Conservation (phyloP, 345 rosid species). For the Aethionema arabicum region DNA sequence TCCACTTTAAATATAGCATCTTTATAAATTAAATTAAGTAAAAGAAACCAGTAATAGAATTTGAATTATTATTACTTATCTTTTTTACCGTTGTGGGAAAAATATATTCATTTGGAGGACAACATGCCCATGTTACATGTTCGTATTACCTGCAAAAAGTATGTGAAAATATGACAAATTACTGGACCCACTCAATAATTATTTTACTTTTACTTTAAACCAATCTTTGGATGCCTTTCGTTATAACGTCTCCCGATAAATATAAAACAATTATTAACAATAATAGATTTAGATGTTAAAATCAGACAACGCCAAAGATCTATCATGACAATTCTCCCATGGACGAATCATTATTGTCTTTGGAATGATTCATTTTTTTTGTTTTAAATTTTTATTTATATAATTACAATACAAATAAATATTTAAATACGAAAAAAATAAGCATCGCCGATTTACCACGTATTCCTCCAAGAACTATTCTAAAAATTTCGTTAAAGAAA, state of each 20-base stretch:
- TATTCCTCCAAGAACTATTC: conserved; percentile 31
- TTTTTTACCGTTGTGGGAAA: conserved; percentile 6
- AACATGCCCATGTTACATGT: conserved; percentile 27
- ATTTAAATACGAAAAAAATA: conserved; percentile 5
- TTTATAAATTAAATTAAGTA: too few relatives aligned
- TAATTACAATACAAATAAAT: background rate
- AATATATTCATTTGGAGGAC: conserved; percentile 13
- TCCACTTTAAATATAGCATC: too few relatives aligned
- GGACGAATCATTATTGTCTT: conserved; percentile 28
- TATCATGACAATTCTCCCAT: conserved; percentile 27
- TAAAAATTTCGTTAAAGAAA: too few relatives aligned
- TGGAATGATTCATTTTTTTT: conserved; percentile 20
- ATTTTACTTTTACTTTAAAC: conserved; percentile 1
- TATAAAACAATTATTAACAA: conserved; percentile 24
- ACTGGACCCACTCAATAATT: conserved; percentile 21
- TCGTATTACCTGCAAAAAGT: conserved; percentile 28
- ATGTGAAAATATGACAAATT: conserved; percentile 19
- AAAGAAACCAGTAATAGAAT: too few relatives aligned
- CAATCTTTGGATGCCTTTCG: conserved; percentile 32
- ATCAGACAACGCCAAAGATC: conserved; percentile 18
- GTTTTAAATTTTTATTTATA: background rate
- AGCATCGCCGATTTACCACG: conserved; percentile 23
- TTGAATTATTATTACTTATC: background rate
- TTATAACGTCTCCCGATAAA: conserved; percentile 16
- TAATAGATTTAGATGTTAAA: conserved; percentile 6